Base-by-base conservation (phyloP, 2,329 filamentous ascomycete species). In the Colletotrichum sp. region DNA sequence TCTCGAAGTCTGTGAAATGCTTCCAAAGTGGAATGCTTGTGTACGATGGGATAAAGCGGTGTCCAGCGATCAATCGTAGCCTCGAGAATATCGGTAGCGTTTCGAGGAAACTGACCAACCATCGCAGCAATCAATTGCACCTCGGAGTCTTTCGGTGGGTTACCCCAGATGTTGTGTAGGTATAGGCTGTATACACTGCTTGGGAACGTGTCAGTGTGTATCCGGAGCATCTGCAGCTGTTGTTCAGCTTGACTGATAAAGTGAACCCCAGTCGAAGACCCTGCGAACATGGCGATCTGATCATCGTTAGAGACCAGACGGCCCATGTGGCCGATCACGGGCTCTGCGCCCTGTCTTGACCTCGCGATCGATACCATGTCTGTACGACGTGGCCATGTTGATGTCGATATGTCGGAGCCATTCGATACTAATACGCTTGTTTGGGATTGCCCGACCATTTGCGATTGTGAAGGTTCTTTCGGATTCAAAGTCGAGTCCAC, bases 201-300 rank as follows among this genome's bases (percentile, higher is more conserved):
- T 3, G 78, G 78, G 15, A 80, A 77, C 1, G 77, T 69, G 2
- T 79, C 78, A 2, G 67, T 77, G 33, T 79, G 74, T 63, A 79
- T 76, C 5, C 73, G 64, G 13, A 75, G 74, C 63, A 78, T 74
- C 18, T 79, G 77, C 12, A 79, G 38, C 27, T 78, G 77, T 34
- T 80, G 78, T 55, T 80, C 78, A 2, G 77, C 77, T 55, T 79
- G 78, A 38, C 75, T 76, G 24, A 79, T 78, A 57, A 80, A 80
- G 47, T 80, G 78, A 8, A 79, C 78, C 4, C 78, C 78, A 2
- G 78, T 80, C 3, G 78, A 77, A 3, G 78, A 80, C 3, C 78
- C 78, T 0, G 73, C 76, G 62, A 80, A 80, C 77, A 78, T 79
- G 38, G 75, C 77, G 5, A 76, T 66, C 21, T 75, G 71, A 12